phyloP scores from a whole-genome alignment of 2,329 filamentous ascomycete species.

The Alternaria sp. region DNA sequence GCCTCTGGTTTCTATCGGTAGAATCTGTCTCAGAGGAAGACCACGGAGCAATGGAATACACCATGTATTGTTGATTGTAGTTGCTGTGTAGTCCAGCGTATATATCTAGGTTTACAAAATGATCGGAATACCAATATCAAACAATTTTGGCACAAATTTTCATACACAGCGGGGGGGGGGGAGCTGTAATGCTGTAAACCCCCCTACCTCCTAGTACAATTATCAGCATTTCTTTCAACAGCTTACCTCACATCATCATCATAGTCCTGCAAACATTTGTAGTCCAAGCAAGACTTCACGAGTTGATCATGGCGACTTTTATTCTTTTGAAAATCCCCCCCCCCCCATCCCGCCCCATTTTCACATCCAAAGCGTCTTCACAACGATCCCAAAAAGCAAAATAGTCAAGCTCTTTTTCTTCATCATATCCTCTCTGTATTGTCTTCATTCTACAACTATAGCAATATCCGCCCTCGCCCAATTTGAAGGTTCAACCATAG shows the following conservation, averaged over 20 bases:
- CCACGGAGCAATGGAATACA: neutral
- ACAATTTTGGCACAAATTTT: too few species aligned
- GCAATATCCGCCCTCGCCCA: too few species aligned
- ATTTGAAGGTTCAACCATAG: neutral
- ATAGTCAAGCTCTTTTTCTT: too few species aligned
- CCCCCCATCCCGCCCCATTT: too few species aligned
- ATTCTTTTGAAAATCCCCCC: too few species aligned
- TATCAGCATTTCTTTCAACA: neutral
- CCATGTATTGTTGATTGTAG: constrained; percentile 2
- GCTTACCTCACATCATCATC: neutral
- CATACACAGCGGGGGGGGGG: too few species aligned
- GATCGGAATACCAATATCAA: neutral
- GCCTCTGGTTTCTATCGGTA: constrained; percentile 40
- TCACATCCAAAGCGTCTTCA: too few species aligned
- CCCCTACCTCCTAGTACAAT: neutral
- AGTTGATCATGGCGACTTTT: too few species aligned
- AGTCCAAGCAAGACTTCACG: neutral
- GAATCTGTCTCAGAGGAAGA: constrained; percentile 6
- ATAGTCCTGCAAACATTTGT: neutral
- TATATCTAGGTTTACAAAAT: neutral
- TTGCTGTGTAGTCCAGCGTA: neutral
- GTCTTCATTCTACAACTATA: too few species aligned
- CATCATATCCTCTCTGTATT: too few species aligned
- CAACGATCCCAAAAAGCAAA: too few species aligned
- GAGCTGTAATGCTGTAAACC: too few species aligned